Conservation (phyloP, 345 rosid species). For the Gossypium turneri region DNA sequence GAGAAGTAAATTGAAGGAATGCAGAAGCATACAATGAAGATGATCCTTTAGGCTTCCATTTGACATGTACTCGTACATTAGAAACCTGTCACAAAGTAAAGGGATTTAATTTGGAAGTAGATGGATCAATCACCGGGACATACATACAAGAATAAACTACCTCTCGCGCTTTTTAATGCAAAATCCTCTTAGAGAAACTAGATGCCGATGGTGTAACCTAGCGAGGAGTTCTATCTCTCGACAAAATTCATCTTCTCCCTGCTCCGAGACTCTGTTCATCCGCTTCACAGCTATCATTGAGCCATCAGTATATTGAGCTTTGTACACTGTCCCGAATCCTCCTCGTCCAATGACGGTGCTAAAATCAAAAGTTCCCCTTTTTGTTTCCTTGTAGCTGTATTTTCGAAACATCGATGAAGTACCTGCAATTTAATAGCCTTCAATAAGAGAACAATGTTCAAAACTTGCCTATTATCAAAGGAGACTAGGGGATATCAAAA, state of each 20-base stretch:
- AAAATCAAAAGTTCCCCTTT: conserved; percentile 77
- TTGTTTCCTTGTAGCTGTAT: conserved; percentile 76
- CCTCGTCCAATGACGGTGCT: conserved; percentile 70
- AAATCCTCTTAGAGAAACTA: conserved; percentile 88
- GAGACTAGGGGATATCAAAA: conserved; percentile 10
- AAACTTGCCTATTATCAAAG: not conserved
- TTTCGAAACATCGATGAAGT: conserved; percentile 54
- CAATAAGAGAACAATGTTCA: not conserved
- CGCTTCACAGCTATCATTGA: conserved; percentile 65
- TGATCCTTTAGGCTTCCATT: conserved; percentile 90
- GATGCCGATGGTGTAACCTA: conserved; percentile 92
- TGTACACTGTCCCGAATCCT: conserved; percentile 86
- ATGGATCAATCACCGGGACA: not conserved
- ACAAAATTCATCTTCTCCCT: conserved; percentile 79
- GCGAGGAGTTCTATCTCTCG: conserved; percentile 95
- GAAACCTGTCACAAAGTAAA: conserved; percentile 53
- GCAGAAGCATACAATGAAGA: conserved; percentile 66
- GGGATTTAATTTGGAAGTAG: conserved; percentile 8
- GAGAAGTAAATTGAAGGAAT: conserved; percentile 8
- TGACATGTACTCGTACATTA: conserved; percentile 84
- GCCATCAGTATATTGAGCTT: conserved; percentile 72
- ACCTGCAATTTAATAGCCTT: conserved; percentile 40
- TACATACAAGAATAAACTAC: conserved; percentile 31
- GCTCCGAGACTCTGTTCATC: conserved; percentile 75
- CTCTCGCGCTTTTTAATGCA: conserved; percentile 68